phyloP scores from a whole-genome alignment of 2,329 filamentous ascomycete genomes.

The Fusarium piperis region DNA sequence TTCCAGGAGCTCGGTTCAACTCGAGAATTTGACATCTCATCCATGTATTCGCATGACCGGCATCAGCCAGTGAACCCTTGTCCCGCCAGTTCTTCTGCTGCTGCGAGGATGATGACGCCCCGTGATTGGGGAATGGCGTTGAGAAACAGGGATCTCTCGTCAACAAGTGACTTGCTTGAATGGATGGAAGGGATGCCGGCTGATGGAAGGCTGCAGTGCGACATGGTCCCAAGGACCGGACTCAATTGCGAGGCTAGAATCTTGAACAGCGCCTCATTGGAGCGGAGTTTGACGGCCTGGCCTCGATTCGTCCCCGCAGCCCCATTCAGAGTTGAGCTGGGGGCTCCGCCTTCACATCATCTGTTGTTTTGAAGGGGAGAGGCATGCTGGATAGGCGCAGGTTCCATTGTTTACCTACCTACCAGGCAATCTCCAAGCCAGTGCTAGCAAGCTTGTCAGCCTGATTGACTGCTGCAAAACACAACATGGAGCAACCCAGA shows the following conservation, averaged over 20 bases:
- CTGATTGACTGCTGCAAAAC: background rate
- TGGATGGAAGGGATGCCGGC: background rate
- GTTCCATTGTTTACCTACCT: background rate
- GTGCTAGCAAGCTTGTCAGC: background rate
- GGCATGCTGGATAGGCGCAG: background rate
- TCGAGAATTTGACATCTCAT: background rate
- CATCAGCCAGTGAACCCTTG: background rate
- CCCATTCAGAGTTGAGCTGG: slow-evolving; percentile 10
- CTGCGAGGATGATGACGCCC: background rate
- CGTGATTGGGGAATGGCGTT: background rate
- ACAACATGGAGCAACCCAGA: slow-evolving; percentile 8
- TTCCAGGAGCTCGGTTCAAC: background rate
- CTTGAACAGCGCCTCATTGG: slow-evolving; percentile 14
- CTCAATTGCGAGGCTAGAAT: slow-evolving; percentile 6
- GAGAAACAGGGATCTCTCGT: slow-evolving; percentile 16
- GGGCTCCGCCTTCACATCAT: slow-evolving; percentile 22
- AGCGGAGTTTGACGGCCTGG: slow-evolving; percentile 11
- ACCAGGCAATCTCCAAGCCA: background rate
- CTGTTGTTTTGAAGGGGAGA: slow-evolving; percentile 2
- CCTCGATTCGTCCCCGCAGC: slow-evolving; percentile 20
- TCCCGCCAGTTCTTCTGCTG: background rate
- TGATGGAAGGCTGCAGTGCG: background rate
- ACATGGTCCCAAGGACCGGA: background rate
- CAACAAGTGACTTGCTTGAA: slow-evolving; percentile 4
- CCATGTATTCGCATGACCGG: background rate